Evolutionary conservation across 140 eudicot genomes (phyloP).

Genomic region (Flaveria floridana): DNA sequence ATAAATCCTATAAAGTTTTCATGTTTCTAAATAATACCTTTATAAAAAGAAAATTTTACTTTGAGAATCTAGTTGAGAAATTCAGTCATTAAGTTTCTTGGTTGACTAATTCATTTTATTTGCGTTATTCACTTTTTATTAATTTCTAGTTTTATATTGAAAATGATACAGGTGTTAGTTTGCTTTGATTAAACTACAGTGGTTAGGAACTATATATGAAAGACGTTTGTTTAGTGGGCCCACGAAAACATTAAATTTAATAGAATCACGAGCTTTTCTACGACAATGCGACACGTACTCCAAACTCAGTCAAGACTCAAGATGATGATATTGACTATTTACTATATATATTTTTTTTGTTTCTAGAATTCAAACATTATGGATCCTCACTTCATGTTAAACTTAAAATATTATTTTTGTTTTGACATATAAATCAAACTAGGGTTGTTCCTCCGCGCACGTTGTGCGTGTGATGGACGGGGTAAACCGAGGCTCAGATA

Average conservation of each 20-base stretch:
- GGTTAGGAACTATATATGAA: not conserved
- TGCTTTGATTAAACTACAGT: not conserved
- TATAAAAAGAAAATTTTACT: no score
- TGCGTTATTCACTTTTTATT: not conserved
- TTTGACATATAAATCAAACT: no score
- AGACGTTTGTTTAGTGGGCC: not conserved
- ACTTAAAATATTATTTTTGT: no score
- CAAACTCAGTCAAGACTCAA: slow-evolving; percentile 11
- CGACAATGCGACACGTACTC: not conserved
- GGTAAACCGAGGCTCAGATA: no score
- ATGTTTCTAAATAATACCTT: not conserved
- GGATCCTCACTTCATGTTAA: not conserved
- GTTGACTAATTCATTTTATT: not conserved
- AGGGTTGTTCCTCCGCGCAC: no score
- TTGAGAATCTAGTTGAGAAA: not conserved
- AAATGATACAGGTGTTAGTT: not conserved
- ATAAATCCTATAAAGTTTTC: no score
- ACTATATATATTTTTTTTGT: not conserved
- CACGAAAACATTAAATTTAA: not conserved
- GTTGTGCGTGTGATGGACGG: no score
- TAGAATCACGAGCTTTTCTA: not conserved
- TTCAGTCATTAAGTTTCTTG: not conserved
- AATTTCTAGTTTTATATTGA: not conserved
- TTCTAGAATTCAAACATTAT: not conserved
- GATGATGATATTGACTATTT: slow-evolving; percentile 1